Conservation (phyloP, 768 basidiomycete species). For the Suillus sp. region DNA sequence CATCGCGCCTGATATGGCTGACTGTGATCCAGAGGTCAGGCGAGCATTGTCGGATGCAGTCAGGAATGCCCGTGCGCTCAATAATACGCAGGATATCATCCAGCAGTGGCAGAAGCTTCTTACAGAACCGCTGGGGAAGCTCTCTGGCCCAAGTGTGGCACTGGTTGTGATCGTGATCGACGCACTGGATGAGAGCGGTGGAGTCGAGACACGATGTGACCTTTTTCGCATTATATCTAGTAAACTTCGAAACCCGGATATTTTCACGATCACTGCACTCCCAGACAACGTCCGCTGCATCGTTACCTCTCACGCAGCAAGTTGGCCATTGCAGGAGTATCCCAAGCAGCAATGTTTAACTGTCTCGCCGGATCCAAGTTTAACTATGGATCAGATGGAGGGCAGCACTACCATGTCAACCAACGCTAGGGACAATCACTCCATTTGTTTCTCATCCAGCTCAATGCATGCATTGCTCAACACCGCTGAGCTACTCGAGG, state of each 20-base stretch:
- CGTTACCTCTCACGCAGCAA: conserved; percentile 6
- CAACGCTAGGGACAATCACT: background rate
- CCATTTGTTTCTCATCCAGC: background rate
- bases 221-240: conserved; percentile 17
- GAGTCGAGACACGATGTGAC: background rate
- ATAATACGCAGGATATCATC: background rate
- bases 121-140: conserved; percentile 14
- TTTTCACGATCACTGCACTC: background rate
- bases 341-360: too few species aligned
- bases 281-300: conserved; percentile 11
- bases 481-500: background rate
- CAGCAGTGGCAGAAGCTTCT: conserved; percentile 23
- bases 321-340: conserved; percentile 4
- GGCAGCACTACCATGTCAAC: too few species aligned
- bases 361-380: too few species aligned
- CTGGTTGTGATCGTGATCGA: conserved; percentile 30
- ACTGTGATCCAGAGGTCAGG: background rate
- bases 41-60: background rate
- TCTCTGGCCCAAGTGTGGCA: conserved; percentile 11
- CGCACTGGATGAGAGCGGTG: conserved; percentile 23
- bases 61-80: background rate
- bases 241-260: background rate
- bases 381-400: too few species aligned
- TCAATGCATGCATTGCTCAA: background rate
- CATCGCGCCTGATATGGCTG: too few species aligned